Evolutionary conservation across 73 alveolate genomes (phyloP).

Genomic region (Paramecium caudatum): DNA sequence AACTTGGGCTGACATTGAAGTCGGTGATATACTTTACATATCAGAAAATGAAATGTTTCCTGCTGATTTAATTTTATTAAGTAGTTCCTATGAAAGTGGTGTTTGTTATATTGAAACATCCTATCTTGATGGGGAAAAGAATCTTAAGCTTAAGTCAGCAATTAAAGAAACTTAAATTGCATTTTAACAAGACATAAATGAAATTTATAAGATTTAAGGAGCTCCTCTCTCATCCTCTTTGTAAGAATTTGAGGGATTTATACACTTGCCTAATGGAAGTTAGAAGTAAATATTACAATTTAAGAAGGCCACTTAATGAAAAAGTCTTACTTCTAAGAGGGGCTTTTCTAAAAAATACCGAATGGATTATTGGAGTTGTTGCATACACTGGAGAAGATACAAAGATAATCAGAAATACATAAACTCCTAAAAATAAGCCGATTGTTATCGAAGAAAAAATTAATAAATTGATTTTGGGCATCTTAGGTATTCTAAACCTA

Average conservation of each 20-base stretch:
- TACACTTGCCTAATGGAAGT: conserved; percentile 34
- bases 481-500: conserved; percentile 70
- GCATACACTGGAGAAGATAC: conserved; percentile 97
- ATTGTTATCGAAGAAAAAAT: conserved; percentile 79
- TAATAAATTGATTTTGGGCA: conserved; percentile 74
- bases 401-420: conserved; percentile 96
- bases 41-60: conserved; percentile 97
- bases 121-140: conserved; percentile 91
- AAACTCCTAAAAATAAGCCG: conserved; percentile 92
- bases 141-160: conserved; percentile 87
- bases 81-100: conserved; percentile 85
- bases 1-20: conserved; percentile 83
- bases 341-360: conserved; percentile 93
- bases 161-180: conserved; percentile 53
- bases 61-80: conserved; percentile 96
- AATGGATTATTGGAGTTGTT: conserved; percentile 92
- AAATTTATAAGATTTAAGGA: not conserved
- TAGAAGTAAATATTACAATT: not conserved
- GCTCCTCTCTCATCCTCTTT: not conserved
- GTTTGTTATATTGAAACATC: conserved; percentile 85
- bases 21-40: conserved; percentile 93
- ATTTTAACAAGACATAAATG: not conserved
- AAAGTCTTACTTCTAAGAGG: conserved; percentile 95
- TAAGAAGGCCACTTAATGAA: conserved; percentile 74
- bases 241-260: conserved; percentile 33